These are phyloP conservation scores for Penicillium salamii DNA, from an alignment of 495 filamentous ascomycete genomes.

Conservation along the genomic window DNA sequence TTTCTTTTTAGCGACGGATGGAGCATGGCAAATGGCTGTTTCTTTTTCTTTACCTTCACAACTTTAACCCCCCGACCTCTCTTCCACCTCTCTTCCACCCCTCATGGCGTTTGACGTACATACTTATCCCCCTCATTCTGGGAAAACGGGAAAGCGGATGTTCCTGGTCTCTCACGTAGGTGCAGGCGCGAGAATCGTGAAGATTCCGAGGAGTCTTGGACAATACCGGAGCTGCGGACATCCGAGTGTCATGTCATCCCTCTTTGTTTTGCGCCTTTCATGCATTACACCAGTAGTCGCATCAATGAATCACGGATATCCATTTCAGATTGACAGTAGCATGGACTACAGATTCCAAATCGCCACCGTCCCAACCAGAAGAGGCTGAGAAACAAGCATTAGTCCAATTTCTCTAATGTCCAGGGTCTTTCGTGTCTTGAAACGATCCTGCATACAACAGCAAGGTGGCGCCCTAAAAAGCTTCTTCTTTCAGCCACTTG, in stretches of 20 bases:
- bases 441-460: not conserved
- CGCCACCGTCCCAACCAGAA: not conserved
- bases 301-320: not conserved
- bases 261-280: not conserved
- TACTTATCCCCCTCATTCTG: conserved; percentile 8
- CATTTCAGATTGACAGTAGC: not conserved
- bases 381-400: not conserved
- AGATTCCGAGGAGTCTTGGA: conserved; percentile 7
- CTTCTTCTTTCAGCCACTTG: conserved; percentile 23
- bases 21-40: conserved; percentile 28
- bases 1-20: conserved; percentile 31
- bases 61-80: not conserved
- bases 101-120: conserved; percentile 17
- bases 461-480: conserved; percentile 19
- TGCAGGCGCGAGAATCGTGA: conserved; percentile 15
- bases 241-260: conserved; percentile 16
- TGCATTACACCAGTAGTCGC: not conserved
- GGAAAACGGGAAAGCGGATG: not conserved
- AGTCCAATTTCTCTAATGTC: conserved; percentile 1
- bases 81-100: not conserved
- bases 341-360: not conserved
- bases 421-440: not conserved
- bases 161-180: conserved; percentile 9
- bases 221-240: conserved; percentile 19
- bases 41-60: conserved; percentile 4